Percentiles rank a stretch among this genome's conserved stretches.
Conservation (phyloP, 495 filamentous ascomycete genomes). For the Glutinoglossum americanum region DNA sequence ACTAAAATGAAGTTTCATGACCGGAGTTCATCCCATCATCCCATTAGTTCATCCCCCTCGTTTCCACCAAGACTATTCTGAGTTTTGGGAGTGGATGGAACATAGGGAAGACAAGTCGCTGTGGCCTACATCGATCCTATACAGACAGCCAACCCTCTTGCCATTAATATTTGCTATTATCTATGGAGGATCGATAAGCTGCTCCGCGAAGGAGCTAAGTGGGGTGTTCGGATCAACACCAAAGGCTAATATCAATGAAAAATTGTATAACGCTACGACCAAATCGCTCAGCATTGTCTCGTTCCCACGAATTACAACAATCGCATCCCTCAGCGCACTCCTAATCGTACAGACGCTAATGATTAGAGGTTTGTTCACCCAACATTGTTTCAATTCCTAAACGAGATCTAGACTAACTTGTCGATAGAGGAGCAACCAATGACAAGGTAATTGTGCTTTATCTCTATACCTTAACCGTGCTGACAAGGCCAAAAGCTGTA, state of each 20-base stretch:
- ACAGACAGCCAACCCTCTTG: not conserved
- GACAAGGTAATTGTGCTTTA: not conserved
- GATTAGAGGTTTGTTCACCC: not conserved
- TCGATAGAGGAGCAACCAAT: not conserved
- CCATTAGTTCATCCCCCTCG: constrained; percentile 1
- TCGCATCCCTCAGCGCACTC: not conserved
- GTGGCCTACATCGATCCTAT: not conserved
- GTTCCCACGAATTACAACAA: not conserved
- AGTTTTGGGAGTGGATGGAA: constrained; percentile 3
- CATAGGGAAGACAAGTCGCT: not conserved
- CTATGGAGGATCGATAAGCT: not conserved
- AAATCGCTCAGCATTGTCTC: not conserved
- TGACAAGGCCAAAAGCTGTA: not conserved
- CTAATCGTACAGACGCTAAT: not conserved
- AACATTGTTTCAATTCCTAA: not conserved
- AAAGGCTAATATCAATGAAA: not conserved
- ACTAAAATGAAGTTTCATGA: not conserved
- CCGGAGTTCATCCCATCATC: not conserved
- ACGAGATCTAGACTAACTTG: not conserved
- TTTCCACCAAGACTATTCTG: not conserved
- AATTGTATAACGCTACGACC: not conserved
- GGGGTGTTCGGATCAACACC: not conserved
- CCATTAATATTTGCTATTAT: not conserved
- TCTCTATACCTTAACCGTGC: not conserved
- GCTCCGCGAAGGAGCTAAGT: not conserved